phyloP scores from a whole-genome alignment of 2,329 filamentous ascomycete genomes.

The Phyllachora maydis region DNA sequence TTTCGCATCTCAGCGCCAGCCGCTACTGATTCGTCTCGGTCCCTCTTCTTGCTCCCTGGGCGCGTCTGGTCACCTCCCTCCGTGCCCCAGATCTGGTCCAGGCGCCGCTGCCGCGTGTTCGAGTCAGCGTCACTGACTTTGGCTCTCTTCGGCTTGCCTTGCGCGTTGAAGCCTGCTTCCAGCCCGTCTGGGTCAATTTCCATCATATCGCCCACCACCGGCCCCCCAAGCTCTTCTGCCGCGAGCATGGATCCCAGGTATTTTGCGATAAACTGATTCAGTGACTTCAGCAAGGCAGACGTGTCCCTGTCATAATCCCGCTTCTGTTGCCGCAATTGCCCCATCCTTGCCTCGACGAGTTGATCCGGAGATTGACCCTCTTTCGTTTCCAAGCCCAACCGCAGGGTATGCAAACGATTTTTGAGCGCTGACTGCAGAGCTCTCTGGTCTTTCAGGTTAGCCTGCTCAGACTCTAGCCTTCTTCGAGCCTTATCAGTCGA shows the following conservation, averaged over 20 bases:
- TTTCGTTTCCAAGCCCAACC: slow-evolving; percentile 31
- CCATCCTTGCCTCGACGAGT: slow-evolving; percentile 39
- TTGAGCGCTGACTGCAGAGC: slow-evolving; percentile 30
- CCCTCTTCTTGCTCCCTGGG: slow-evolving; percentile 7
- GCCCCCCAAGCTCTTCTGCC: slow-evolving; percentile 66
- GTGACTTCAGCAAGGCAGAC: slow-evolving; percentile 34
- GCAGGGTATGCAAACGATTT: slow-evolving; percentile 36
- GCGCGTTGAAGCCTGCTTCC: slow-evolving; percentile 30
- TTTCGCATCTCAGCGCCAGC: slow-evolving; percentile 35
- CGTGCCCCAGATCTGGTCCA: no score
- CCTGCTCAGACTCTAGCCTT: slow-evolving; percentile 27
- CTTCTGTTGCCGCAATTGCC: slow-evolving; percentile 36
- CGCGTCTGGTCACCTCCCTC: no score
- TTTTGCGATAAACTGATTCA: slow-evolving; percentile 51
- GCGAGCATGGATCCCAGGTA: slow-evolving; percentile 57
- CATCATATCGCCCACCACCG: slow-evolving; percentile 56
- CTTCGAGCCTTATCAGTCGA: slow-evolving; percentile 20
- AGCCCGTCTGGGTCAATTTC: slow-evolving; percentile 40
- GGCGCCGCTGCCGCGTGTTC: no score
- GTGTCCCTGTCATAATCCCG: slow-evolving; percentile 39
- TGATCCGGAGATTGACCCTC: slow-evolving; percentile 38
- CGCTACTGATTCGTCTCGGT: slow-evolving; percentile 24
- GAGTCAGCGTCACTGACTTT: no score
- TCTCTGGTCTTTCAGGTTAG: slow-evolving; percentile 30
- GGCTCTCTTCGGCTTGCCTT: slow-evolving; percentile 29